Conservation (phyloP, 2,329 filamentous ascomycete genomes). For the Colletotrichum sp. region DNA sequence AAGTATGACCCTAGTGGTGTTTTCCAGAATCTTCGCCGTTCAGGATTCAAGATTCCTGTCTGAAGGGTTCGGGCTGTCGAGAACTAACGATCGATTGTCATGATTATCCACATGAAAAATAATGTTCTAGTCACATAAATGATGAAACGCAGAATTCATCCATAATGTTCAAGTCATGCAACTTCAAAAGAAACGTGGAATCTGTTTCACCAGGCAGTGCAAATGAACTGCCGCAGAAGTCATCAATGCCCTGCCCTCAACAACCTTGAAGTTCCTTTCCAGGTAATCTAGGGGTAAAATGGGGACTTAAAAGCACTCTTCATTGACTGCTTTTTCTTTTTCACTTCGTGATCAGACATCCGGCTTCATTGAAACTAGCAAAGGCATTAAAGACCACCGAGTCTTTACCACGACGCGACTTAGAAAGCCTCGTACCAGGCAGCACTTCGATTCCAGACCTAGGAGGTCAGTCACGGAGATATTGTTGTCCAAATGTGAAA, state of each 20-base stretch:
- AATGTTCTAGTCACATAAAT: neutral
- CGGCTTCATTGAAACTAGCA: too few species aligned
- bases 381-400: too few species aligned
- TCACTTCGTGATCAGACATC: too few species aligned
- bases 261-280: neutral
- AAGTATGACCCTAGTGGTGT: conserved; percentile 43
- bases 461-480: too few species aligned
- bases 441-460: too few species aligned
- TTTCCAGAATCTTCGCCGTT: conserved; percentile 38
- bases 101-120: neutral
- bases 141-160: neutral
- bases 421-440: too few species aligned
- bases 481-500: too few species aligned
- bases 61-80: neutral
- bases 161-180: neutral
- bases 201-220: neutral
- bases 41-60: conserved; percentile 36
- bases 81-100: rapidly evolving
- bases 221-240: neutral
- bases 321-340: too few species aligned
- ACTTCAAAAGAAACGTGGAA: too few species aligned
- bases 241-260: neutral
- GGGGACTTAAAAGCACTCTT: too few species aligned
- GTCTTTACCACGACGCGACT: too few species aligned
- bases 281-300: too few species aligned